Conservation (phyloP, 1,139 yeast genomes). For the Eremothecium coryli region DNA sequence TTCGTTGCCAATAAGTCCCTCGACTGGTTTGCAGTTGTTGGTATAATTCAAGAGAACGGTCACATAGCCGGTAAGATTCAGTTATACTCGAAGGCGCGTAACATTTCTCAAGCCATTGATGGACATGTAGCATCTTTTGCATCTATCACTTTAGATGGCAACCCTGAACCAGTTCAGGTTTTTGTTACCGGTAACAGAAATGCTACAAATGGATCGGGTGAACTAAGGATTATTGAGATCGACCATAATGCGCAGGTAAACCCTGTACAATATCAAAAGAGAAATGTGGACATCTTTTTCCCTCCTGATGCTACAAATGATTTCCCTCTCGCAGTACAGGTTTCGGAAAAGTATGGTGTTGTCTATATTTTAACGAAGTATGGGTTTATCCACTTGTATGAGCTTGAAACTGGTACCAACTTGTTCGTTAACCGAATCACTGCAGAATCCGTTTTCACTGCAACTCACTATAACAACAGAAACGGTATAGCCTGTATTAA, state of each 20-base stretch:
- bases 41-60: conserved; percentile 91
- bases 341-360: conserved; percentile 78
- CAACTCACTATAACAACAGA: conserved; percentile 60
- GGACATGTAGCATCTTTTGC: conserved; percentile 96
- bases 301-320: conserved; percentile 96
- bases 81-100: conserved; percentile 76
- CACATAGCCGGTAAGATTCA: conserved; percentile 96
- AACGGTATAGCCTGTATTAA: conserved; percentile 90
- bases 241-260: conserved; percentile 80
- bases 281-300: conserved; percentile 86
- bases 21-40: conserved; percentile 93
- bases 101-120: conserved; percentile 92
- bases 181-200: conserved; percentile 84
- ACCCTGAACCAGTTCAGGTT: conserved; percentile 62
- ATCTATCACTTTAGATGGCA: conserved; percentile 61
- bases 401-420: conserved; percentile 84
- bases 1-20: conserved; percentile 72
- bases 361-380: conserved; percentile 85
- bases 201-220: conserved; percentile 69
- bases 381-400: conserved; percentile 94
- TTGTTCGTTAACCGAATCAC: conserved; percentile 95
- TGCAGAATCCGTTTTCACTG: conserved; percentile 92
- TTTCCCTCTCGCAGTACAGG: conserved; percentile 90
- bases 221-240: conserved; percentile 87
- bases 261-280: conserved; percentile 73